Percentiles rank a stretch among this genome's conserved stretches.
phyloP scores from a whole-genome alignment of 371 early-diverging fungal genomes.

The Mortierella sp. region DNA sequence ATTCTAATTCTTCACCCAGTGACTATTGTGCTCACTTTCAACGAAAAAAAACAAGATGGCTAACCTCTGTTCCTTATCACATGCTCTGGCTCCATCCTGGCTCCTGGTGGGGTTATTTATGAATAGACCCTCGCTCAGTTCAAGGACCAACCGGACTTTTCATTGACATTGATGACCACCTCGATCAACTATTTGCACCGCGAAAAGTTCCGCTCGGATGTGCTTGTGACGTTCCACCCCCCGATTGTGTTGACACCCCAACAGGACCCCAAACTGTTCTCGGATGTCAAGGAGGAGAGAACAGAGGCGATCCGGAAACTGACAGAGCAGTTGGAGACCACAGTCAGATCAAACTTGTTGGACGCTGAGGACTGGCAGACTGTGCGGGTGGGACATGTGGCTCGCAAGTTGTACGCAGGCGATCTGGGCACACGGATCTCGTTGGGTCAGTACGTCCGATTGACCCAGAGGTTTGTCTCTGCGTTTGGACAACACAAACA shows the following conservation, averaged over 20 bases:
- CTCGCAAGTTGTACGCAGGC: constrained; percentile 49
- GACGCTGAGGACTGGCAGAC: constrained; percentile 56
- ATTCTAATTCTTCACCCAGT: not conserved
- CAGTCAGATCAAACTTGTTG: constrained; percentile 45
- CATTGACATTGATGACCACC: constrained; percentile 45
- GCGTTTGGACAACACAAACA: constrained; percentile 44
- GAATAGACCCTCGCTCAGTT: constrained; percentile 40
- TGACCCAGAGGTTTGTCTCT: constrained; percentile 50
- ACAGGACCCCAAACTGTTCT: constrained; percentile 40
- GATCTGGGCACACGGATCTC: constrained; percentile 54
- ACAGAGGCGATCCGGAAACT: constrained; percentile 43
- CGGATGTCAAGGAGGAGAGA: constrained; percentile 28
- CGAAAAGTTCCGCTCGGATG: constrained; percentile 56
- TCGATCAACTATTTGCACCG: constrained; percentile 57
- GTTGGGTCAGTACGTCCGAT: constrained; percentile 49
- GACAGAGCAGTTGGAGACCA: constrained; percentile 38
- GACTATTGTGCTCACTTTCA: not conserved
- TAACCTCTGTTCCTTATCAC: not conserved
- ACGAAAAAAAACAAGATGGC: not conserved
- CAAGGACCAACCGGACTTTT: constrained; percentile 44
- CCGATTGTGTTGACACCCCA: constrained; percentile 53
- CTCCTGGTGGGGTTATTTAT: not conserved
- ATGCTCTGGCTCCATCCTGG: not conserved
- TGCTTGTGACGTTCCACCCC: constrained; percentile 46
- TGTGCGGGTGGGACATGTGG: constrained; percentile 53